Base-by-base conservation (phyloP, 208 protist species). In the Leishmania major region DNA sequence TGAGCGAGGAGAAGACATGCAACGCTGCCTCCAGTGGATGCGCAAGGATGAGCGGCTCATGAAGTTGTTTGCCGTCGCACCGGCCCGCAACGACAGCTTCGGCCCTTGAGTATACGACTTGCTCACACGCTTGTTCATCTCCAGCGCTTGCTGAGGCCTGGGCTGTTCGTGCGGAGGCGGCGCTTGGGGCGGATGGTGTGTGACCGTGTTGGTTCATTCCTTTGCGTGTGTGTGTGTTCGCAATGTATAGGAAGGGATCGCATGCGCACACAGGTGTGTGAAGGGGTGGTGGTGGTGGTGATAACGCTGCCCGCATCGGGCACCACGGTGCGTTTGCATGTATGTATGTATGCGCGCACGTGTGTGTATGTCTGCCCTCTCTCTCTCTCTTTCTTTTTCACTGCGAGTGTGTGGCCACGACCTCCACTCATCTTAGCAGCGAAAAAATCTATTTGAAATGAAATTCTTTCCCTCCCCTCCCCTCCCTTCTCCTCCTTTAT, bases 1-100 rank as follows among this genome's bases (percentile, higher is more conserved):
- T 78, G 79, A 89, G 53, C 77, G 82, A n/a, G 49, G 78, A 13
- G 74, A 78, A 40, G 83, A 88, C 81, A 90, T 91, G 72, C 83
- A 73, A 35, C 84, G 80, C 66, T 96, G 93, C 80, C 64, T 93
- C 77, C 79, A 84, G 74, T 94, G 88, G 93, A 79, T 93, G 80
- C 73, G 85, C 47, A 62, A 72, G 49, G 79, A 91, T 1, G 79
- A 62, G 35, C 70, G 78, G 43, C 49, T 93, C 25, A 74, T 66
- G 78, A 59, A 49, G 22, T 43, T 88, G 4, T 78, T 93, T 70
- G 37, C 75, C 25, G 89, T 94, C 19, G 67, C 89, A 64, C 89
- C 92, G 49, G 88, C 92, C 0, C 77, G 87, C 11, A 77, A 84
- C 13, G 87, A 95, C 55, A 92, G 81, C 57, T 81, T 83, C 49